These are phyloP conservation scores for Skeletonema grethae DNA, from an alignment of 108 stramenopile genomes.

Conservation along the genomic window DNA sequence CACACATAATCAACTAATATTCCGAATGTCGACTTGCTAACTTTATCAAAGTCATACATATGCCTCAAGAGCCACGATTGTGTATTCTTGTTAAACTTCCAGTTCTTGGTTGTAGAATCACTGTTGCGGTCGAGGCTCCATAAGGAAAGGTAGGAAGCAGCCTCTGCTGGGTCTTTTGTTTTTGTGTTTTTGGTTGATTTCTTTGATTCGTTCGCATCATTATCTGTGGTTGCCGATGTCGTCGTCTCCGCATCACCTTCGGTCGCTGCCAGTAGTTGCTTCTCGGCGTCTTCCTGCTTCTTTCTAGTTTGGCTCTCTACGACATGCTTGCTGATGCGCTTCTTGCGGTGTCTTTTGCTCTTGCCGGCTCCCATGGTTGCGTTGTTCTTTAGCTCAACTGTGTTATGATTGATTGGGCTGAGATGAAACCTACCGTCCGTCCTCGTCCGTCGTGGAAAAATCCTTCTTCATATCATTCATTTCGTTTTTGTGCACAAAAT, in stretches of 20 bases:
- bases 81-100: slow-evolving; percentile 96
- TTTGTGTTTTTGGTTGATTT: slow-evolving; percentile 34
- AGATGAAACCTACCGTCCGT: too few relatives aligned
- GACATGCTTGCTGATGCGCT: slow-evolving; percentile 81
- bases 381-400: neutral
- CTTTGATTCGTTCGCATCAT: slow-evolving; percentile 10
- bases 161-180: slow-evolving; percentile 68
- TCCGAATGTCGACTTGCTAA: slow-evolving; percentile 64
- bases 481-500: too few relatives aligned
- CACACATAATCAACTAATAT: slow-evolving; percentile 73
- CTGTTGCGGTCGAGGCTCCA: slow-evolving; percentile 59
- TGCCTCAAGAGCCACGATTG: slow-evolving; percentile 91
- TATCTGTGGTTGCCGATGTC: neutral
- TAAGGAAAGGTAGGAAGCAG: slow-evolving; percentile 58
- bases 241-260: slow-evolving; percentile 1
- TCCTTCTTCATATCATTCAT: too few relatives aligned
- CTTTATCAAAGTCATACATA: slow-evolving; percentile 87
- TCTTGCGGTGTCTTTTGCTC: slow-evolving; percentile 55
- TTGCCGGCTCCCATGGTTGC: slow-evolving; percentile 45
- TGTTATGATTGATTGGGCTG: neutral
- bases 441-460: too few relatives aligned
- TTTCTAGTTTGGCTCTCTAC: slow-evolving; percentile 47
- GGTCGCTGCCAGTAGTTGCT: slow-evolving; percentile 12
- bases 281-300: slow-evolving; percentile 23
- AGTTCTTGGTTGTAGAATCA: slow-evolving; percentile 24